Evolutionary conservation across 2,329 filamentous ascomycete genomes (phyloP).

Genomic region (Fusarium euwallaceae): DNA sequence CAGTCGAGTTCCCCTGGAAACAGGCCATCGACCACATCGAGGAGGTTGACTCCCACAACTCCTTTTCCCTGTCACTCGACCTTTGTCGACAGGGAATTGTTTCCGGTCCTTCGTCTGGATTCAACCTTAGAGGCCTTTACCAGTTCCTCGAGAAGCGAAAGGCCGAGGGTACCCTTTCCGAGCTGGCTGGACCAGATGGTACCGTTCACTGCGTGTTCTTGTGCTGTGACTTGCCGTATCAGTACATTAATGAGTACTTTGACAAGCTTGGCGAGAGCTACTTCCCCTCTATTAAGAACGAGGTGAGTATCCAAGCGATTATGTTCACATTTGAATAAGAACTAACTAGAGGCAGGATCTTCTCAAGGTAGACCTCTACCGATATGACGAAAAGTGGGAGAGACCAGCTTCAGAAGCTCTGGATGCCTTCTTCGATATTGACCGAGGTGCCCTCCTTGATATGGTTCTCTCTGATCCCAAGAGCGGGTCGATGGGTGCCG

Average conservation of each 20-base stretch:
- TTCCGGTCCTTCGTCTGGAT: conserved; percentile 72
- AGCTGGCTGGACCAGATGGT: conserved; percentile 60
- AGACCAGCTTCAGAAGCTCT: conserved; percentile 28
- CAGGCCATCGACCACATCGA: conserved; percentile 67
- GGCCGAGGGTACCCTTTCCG: conserved; percentile 55
- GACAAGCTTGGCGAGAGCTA: conserved; percentile 63
- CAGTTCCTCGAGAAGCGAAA: conserved; percentile 65
- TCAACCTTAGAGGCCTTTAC: conserved; percentile 66
- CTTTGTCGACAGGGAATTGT: conserved; percentile 70
- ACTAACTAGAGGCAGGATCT: conserved; percentile 31
- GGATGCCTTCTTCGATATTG: conserved; percentile 27
- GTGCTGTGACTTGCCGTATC: conserved; percentile 74
- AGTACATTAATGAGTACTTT: conserved; percentile 73
- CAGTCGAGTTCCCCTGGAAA: conserved; percentile 70
- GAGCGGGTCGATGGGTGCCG: not conserved
- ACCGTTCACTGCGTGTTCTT: conserved; percentile 68
- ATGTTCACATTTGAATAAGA: too few relatives aligned
- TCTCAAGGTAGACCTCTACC: conserved; percentile 40
- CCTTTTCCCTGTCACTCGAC: conserved; percentile 65
- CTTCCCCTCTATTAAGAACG: conserved; percentile 63
- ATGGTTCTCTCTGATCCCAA: conserved; percentile 19
- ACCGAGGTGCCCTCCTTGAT: conserved; percentile 26
- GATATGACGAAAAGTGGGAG: conserved; percentile 49
- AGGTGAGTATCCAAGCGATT: conserved; percentile 42
- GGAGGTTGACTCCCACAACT: conserved; percentile 67